Evolutionary conservation across 129 eudicot species (phyloP).

Genomic region (Centella asiatica): DNA sequence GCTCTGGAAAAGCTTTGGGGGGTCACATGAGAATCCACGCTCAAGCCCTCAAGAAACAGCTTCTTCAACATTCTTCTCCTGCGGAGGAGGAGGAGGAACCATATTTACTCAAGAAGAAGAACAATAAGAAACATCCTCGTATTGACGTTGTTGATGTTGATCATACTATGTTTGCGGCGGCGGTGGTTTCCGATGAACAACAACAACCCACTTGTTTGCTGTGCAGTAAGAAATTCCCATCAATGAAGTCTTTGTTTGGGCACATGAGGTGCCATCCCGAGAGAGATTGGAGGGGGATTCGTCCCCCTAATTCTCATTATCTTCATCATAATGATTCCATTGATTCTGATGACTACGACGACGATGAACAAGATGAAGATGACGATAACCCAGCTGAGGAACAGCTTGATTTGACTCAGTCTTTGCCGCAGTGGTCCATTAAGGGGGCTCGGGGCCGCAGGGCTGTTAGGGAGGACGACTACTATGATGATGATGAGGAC

Average conservation of each 20-base stretch:
- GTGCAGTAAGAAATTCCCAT: constrained; percentile 37
- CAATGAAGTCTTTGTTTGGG: constrained; percentile 54
- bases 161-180: no score
- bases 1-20: constrained; percentile 58
- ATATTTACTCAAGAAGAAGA: no score
- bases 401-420: constrained; percentile 25
- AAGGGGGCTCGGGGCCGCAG: constrained; percentile 30
- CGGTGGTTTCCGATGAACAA: background rate
- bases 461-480: background rate
- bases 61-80: background rate
- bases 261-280: constrained; percentile 81
- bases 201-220: constrained; percentile 22
- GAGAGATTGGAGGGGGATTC: constrained; percentile 53
- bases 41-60: constrained; percentile 17
- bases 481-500: background rate
- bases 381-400: background rate
- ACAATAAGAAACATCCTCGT: no score
- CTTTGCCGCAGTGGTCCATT: constrained; percentile 34
- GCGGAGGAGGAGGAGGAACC: no score
- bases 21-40: constrained; percentile 74
- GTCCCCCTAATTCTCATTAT: constrained; percentile 27
- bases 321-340: background rate
- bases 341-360: background rate
- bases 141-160: no score
- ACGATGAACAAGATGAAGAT: background rate